phyloP scores from a whole-genome alignment of 352 stramenopile genomes.

The Pythium oligandrum region DNA sequence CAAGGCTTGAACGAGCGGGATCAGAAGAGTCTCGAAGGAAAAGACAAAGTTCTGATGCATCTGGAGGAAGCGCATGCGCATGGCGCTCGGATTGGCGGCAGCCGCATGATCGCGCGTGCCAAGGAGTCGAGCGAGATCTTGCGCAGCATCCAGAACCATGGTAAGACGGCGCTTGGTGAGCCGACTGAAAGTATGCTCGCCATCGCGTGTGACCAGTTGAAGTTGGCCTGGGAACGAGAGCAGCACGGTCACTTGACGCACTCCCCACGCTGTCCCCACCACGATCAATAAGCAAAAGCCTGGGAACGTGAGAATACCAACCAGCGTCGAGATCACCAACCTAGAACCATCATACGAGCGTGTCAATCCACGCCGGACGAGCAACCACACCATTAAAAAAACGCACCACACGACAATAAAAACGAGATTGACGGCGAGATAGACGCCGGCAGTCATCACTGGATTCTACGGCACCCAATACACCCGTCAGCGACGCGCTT shows the following conservation, averaged over 20 bases:
- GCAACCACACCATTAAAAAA: background rate
- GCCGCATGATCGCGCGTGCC: background rate
- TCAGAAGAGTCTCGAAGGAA: slow-evolving; percentile 55
- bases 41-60: slow-evolving; percentile 65
- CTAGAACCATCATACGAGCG: slow-evolving; percentile 12
- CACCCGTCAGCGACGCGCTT: too few species aligned
- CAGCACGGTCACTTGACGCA: slow-evolving; percentile 46
- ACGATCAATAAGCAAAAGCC: slow-evolving; percentile 51
- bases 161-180: slow-evolving; percentile 64
- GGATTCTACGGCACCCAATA: slow-evolving; percentile 37
- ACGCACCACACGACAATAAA: slow-evolving; percentile 54
- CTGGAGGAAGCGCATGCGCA: slow-evolving; percentile 51
- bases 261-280: slow-evolving; percentile 19
- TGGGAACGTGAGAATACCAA: slow-evolving; percentile 39
- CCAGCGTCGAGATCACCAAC: slow-evolving; percentile 44
- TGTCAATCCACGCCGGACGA: background rate
- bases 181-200: slow-evolving; percentile 69
- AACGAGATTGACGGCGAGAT: slow-evolving; percentile 44
- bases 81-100: background rate
- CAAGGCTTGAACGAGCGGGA: slow-evolving; percentile 49
- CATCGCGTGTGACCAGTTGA: slow-evolving; percentile 70
- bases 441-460: slow-evolving; percentile 41
- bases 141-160: slow-evolving; percentile 56
- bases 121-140: slow-evolving; percentile 44
- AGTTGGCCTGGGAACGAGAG: slow-evolving; percentile 76